Conservation (phyloP, 1,139 yeast species). For the Magnusiomyces clavatus region DNA sequence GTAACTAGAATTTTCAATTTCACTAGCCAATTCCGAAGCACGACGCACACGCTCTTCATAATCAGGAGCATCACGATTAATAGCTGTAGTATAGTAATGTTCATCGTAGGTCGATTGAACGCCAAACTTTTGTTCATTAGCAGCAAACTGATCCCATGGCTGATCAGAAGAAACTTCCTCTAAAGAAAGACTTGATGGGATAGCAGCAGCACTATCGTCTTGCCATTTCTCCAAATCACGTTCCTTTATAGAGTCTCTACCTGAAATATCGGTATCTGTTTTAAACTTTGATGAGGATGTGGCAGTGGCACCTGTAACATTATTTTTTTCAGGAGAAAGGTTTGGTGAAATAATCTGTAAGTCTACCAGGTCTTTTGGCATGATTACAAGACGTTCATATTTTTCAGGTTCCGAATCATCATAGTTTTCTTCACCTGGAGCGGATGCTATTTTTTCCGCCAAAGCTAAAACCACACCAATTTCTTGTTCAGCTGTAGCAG, state of each 20-base stretch:
- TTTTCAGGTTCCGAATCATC: constrained; percentile 31
- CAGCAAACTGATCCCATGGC: constrained; percentile 90
- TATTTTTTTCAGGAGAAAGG: constrained; percentile 26
- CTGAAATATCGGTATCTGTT: constrained; percentile 79
- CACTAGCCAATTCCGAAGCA: constrained; percentile 76
- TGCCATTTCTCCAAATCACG: constrained; percentile 82
- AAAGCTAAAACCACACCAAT: constrained; percentile 48
- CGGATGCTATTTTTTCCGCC: constrained; percentile 39
- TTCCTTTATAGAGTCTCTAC: constrained; percentile 40
- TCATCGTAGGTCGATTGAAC: constrained; percentile 84
- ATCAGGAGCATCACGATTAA: constrained; percentile 69
- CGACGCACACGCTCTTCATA: constrained; percentile 54
- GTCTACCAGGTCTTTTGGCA: constrained; percentile 57
- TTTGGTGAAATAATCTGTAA: constrained; percentile 44
- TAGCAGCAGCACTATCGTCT: constrained; percentile 48
- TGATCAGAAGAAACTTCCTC: constrained; percentile 30
- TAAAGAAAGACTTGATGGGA: constrained; percentile 22
- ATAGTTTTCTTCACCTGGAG: constrained; percentile 32
- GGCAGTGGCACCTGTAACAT: constrained; percentile 12
- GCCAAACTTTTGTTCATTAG: constrained; percentile 81
- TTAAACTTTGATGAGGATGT: constrained; percentile 39
- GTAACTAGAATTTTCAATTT: constrained; percentile 60
- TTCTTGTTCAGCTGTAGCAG: constrained; percentile 37
- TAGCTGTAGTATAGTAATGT: constrained; percentile 77
- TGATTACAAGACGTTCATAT: constrained; percentile 44